Base-by-base conservation (phyloP, 1,284 basidiomycete species). In the Flammula alnicola region DNA sequence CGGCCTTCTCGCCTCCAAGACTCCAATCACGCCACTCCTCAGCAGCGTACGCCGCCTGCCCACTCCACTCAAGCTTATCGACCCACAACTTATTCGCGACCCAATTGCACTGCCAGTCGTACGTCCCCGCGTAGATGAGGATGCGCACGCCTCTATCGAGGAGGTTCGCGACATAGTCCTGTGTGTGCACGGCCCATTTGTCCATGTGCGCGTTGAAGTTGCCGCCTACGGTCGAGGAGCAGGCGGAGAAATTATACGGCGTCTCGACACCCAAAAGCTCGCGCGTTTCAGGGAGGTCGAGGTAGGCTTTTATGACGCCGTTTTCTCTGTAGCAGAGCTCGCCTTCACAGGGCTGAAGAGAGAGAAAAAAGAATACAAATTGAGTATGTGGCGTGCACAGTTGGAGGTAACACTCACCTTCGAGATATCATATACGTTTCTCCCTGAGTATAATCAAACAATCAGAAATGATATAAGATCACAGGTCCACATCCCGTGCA, bases 91-190 rank as follows among this genome's bases (percentile, higher is more conserved):
- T 80, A 65, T 91, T 91, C 19, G 83, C 82, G 35, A 88, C 75
- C 81, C 86, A 88, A 64, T 91, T 91, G 66, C 87, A 91, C 62
- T 88, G 83, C 79, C 83, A 89, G 64, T 91, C 88, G 57, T 83
- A 86, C 27, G 85, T 88, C n/a, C 88, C 88, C 4, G 84, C 84
- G 56, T 91, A 90, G 52, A 91, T 84, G 42, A 93, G 73, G 20
- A 91, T 71, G 16, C 81, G 76, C 31, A 93, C 67, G 4, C 84
- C 86, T 23, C 88, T 77, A 61, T 93, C 88, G 19, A 94, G 76
- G 23, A 93, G 77, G 4, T 75, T 80, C 0, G 84, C 73, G 45
- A 92, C 82, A 66, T 92, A 88, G 65, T 78, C 67, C 57, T 83
- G 80, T 3, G 83, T 80, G 25, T 81, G 82, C 11, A 72, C 68